phyloP scores from a whole-genome alignment of 1,139 yeast species.

The Candida albicans region DNA sequence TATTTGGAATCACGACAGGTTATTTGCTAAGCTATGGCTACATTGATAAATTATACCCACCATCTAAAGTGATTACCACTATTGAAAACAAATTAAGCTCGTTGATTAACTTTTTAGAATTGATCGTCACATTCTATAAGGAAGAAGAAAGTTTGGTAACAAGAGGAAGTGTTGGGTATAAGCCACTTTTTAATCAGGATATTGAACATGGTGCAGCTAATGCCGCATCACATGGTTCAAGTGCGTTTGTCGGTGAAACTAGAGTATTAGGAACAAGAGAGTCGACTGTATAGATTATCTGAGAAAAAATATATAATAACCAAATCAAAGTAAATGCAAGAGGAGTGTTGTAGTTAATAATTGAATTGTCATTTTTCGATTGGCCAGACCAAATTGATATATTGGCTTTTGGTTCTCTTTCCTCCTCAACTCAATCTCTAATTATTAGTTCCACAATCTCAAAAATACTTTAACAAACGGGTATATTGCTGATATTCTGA shows the following conservation, averaged over 20 bases:
- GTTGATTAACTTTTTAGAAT: conserved; percentile 55
- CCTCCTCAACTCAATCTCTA: too few species aligned
- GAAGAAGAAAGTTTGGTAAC: conserved; percentile 55
- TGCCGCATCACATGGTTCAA: too few species aligned
- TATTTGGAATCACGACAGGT: conserved; percentile 43
- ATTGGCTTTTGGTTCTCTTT: too few species aligned
- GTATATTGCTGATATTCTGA: too few species aligned
- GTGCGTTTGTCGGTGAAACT: conserved; percentile 4
- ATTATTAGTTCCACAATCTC: too few species aligned
- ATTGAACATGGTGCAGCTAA: conserved; percentile 16
- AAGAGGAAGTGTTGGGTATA: conserved; percentile 41
- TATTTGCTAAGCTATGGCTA: conserved; percentile 56
- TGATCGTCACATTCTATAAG: conserved; percentile 50
- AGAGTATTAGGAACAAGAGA: conserved; percentile 14
- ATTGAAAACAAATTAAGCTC: conserved; percentile 58
- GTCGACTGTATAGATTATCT: not conserved
- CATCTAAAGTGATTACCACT: conserved; percentile 62
- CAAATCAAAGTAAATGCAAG: too few species aligned
- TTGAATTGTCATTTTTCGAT: too few species aligned
- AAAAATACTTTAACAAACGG: too few species aligned
- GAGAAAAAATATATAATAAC: not conserved
- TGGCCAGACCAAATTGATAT: too few species aligned
- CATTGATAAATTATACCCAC: conserved; percentile 59
- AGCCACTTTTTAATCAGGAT: conserved; percentile 32
- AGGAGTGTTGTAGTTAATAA: too few species aligned